Conservation (phyloP, 2,329 filamentous ascomycete genomes). For the Ceratocystis alfenasii region DNA sequence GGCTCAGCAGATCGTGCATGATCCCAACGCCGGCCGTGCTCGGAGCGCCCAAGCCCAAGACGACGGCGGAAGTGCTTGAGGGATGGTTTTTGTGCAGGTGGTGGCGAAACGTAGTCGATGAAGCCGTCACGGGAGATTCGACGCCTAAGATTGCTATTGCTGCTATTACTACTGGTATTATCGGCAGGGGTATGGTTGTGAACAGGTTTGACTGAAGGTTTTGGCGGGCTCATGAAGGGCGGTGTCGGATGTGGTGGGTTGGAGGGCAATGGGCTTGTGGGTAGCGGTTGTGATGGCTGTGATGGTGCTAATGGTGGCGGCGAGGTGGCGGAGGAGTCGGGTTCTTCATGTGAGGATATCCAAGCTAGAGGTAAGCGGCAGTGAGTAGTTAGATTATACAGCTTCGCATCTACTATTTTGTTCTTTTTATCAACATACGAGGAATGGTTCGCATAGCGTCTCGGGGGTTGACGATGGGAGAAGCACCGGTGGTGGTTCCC, state of each 20-base stretch:
- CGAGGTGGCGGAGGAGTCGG: slow-evolving; percentile 24
- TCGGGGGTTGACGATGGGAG: slow-evolving; percentile 14
- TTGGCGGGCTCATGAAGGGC: slow-evolving; percentile 32
- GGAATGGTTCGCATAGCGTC: slow-evolving; percentile 20
- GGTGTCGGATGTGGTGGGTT: slow-evolving; percentile 31
- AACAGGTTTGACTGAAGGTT: slow-evolving; percentile 31
- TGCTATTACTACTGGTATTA: not conserved
- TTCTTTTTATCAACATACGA: slow-evolving; percentile 6
- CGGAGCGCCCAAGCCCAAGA: slow-evolving; percentile 24
- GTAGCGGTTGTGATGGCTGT: not conserved
- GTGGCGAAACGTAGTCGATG: slow-evolving; percentile 29
- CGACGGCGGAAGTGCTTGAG: slow-evolving; percentile 19
- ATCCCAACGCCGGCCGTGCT: slow-evolving; percentile 47
- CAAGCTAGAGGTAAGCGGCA: slow-evolving; percentile 31
- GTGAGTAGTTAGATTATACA: not conserved
- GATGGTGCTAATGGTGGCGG: not conserved
- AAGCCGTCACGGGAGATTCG: slow-evolving; percentile 40
- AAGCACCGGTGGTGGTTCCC: not conserved
- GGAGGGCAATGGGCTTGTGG: slow-evolving; percentile 10
- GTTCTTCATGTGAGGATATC: slow-evolving; percentile 39
- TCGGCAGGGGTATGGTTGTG: slow-evolving; percentile 35
- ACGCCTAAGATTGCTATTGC: slow-evolving; percentile 27
- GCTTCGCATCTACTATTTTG: not conserved
- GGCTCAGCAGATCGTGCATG: slow-evolving; percentile 47
- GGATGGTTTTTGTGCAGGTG: slow-evolving; percentile 5